These are phyloP conservation scores for Penicillium sp. DNA, from an alignment of 2,329 filamentous ascomycete genomes.

Conservation along the genomic window DNA sequence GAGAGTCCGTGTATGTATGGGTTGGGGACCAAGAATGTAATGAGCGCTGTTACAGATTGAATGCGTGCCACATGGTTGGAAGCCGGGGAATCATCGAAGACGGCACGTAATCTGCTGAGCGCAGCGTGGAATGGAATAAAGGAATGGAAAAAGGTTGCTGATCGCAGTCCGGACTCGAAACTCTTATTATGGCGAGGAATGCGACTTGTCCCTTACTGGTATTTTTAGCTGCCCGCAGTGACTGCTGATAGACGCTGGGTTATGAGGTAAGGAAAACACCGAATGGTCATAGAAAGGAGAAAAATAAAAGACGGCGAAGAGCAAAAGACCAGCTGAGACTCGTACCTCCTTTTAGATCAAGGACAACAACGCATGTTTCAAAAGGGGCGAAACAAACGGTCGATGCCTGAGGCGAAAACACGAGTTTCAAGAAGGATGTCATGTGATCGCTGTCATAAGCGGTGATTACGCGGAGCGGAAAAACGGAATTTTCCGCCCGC, in stretches of 20 bases:
- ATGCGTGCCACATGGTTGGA: conserved; percentile 23
- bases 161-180: conserved; percentile 14
- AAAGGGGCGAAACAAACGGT: conserved; percentile 1
- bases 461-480: background rate
- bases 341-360: background rate
- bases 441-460: background rate
- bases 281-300: background rate
- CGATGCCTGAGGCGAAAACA: conserved; percentile 2
- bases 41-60: conserved; percentile 22
- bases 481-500: conserved; percentile 2
- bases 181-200: conserved; percentile 19
- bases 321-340: conserved; percentile 4
- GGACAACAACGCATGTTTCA: background rate
- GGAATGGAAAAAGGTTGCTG: conserved; percentile 7
- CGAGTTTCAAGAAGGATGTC: background rate
- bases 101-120: conserved; percentile 4
- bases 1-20: conserved; percentile 20
- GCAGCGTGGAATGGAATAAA: conserved; percentile 16
- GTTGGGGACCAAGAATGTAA: conserved; percentile 8
- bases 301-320: background rate
- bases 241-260: conserved; percentile 12
- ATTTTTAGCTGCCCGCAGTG: conserved; percentile 22
- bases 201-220: conserved; percentile 18
- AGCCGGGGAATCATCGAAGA: conserved; percentile 17
- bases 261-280: background rate